These are phyloP conservation scores for Magnusiomyces fungicola DNA, from an alignment of 1,139 yeast species.

Conservation along the genomic window DNA sequence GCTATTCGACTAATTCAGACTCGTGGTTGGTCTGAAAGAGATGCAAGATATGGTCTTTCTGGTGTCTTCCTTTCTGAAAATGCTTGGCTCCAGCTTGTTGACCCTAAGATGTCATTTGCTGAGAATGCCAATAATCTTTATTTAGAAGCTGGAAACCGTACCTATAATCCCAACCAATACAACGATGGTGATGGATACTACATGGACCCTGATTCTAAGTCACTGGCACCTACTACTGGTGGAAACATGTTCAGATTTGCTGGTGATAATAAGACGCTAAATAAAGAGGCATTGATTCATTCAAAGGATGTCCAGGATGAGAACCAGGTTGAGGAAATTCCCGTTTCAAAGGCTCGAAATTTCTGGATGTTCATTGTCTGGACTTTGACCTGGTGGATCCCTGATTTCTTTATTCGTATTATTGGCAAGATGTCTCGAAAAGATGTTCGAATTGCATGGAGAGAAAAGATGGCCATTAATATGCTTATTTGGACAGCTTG, in stretches of 20 bases:
- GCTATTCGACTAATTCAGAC: slow-evolving; percentile 28
- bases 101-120: slow-evolving; percentile 34
- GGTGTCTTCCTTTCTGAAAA: slow-evolving; percentile 37
- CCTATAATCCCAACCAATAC: slow-evolving; percentile 18
- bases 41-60: slow-evolving; percentile 35
- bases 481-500: slow-evolving; percentile 37
- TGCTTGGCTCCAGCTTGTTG: slow-evolving; percentile 37
- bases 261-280: slow-evolving; percentile 24
- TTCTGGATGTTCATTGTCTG: slow-evolving; percentile 36
- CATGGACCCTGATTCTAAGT: slow-evolving; percentile 31
- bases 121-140: slow-evolving; percentile 25
- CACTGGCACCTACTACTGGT: slow-evolving; percentile 28
- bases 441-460: slow-evolving; percentile 37
- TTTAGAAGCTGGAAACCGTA: slow-evolving; percentile 23
- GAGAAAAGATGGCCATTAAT: slow-evolving; percentile 39
- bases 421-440: slow-evolving; percentile 31
- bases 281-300: slow-evolving; percentile 27
- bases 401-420: slow-evolving; percentile 31
- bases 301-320: slow-evolving; percentile 31
- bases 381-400: slow-evolving; percentile 36
- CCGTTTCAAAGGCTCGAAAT: slow-evolving; percentile 26
- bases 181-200: slow-evolving; percentile 28
- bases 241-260: slow-evolving; percentile 35
- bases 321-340: slow-evolving; percentile 29
- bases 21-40: slow-evolving; percentile 35